A percentile compares a stretch with the other conserved stretches of the same genome.
phyloP scores from a whole-genome alignment of 108 stramenopile species.

The Cyclotella sp. region DNA sequence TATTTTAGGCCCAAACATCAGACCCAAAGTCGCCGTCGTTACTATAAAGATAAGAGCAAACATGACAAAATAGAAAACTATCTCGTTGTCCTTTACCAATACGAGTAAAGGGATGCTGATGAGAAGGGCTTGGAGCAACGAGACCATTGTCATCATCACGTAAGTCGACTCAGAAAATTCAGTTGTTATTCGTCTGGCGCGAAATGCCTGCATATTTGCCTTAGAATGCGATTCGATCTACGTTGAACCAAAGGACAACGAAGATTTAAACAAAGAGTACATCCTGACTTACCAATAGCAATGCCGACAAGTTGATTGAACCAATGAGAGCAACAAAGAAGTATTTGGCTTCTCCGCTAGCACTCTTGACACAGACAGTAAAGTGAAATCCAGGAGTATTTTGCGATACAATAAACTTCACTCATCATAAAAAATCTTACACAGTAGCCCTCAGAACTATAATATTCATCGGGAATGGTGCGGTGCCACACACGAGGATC shows the following conservation, averaged over 20 bases:
- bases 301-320: constrained; percentile 26
- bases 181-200: constrained; percentile 55
- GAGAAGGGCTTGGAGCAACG: constrained; percentile 56
- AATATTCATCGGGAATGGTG: neutral
- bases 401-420: neutral
- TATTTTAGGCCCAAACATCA: constrained; percentile 68
- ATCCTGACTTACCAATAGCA: constrained; percentile 18
- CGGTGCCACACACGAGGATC: constrained; percentile 53
- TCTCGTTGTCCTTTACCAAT: constrained; percentile 41
- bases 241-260: no score
- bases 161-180: constrained; percentile 57
- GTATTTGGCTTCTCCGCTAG: neutral
- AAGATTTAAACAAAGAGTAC: no score
- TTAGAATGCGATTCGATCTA: no score
- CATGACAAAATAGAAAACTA: constrained; percentile 47
- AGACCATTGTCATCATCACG: constrained; percentile 52
- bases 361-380: neutral
- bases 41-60: constrained; percentile 38
- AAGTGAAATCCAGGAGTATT: neutral
- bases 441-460: constrained; percentile 20
- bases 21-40: constrained; percentile 29
- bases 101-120: constrained; percentile 54
- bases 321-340: constrained; percentile 32
- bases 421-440: neutral
- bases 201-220: constrained; percentile 54